phyloP scores from a whole-genome alignment of 2,329 filamentous ascomycete species.

The Arthrobotrys iridis region DNA sequence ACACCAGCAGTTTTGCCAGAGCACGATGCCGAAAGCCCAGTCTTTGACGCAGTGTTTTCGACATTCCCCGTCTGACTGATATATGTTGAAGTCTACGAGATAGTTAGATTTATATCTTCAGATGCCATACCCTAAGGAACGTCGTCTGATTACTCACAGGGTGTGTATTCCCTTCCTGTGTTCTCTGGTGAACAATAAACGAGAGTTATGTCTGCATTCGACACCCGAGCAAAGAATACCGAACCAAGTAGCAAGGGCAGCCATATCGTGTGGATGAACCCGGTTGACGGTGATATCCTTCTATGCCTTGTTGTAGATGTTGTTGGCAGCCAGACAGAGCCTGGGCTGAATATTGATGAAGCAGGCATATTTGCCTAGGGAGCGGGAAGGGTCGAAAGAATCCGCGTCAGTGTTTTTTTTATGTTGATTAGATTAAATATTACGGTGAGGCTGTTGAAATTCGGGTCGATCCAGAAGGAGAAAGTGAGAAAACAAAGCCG shows the following conservation, averaged over 20 bases:
- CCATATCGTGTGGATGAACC: conserved; percentile 31
- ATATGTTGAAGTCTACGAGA: conserved; percentile 14
- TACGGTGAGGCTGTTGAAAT: background rate
- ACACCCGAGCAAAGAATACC: conserved; percentile 16
- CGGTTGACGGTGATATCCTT: conserved; percentile 45
- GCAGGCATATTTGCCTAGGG: conserved; percentile 37
- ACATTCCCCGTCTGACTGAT: conserved; percentile 76
- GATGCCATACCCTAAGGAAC: background rate
- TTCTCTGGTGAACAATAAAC: conserved; percentile 43
- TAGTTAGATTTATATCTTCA: background rate
- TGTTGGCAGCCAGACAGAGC: conserved; percentile 46
- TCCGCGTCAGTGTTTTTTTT: conserved; percentile 7
- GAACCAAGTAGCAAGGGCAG: conserved; percentile 35
- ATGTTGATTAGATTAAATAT: background rate
- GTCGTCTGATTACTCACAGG: conserved; percentile 17
- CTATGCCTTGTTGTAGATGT: conserved; percentile 44
- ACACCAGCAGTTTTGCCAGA: conserved; percentile 77
- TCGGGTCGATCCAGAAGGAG: background rate
- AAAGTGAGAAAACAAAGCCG: background rate
- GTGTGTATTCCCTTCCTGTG: conserved; percentile 28
- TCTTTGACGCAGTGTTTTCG: conserved; percentile 68
- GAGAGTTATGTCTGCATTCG: conserved; percentile 18
- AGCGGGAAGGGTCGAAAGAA: background rate
- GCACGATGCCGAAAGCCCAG: conserved; percentile 76
- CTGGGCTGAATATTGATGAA: conserved; percentile 9